Percentiles rank a stretch among this genome's conserved stretches.
Conservation (phyloP, 805 yeast species). For the Nakazawaea ernobii region DNA sequence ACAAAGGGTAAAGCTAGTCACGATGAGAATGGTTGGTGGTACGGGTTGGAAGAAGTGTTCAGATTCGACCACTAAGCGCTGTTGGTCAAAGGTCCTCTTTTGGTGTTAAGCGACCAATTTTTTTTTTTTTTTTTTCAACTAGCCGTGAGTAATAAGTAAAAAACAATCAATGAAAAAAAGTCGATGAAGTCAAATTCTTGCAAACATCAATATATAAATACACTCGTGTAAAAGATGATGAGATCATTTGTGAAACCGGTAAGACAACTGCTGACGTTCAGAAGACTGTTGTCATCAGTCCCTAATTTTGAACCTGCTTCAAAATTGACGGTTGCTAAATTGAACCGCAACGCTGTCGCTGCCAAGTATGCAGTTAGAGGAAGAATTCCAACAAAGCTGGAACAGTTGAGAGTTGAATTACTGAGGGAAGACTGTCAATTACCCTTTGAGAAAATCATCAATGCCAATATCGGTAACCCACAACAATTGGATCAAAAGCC, state of each 20-base stretch:
- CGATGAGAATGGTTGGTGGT: conserved; percentile 36
- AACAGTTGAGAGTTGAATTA: conserved; percentile 62
- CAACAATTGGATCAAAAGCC: conserved; percentile 96
- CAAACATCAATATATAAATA: too few relatives aligned
- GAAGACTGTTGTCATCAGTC: conserved; percentile 4
- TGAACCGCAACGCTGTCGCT: conserved; percentile 68
- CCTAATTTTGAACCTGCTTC: conserved; percentile 24
- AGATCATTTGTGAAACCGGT: neutral
- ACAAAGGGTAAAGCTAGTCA: conserved; percentile 29
- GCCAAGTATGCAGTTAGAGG: conserved; percentile 98
- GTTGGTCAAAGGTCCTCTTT: neutral
- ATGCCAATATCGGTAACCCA: conserved; percentile 96
- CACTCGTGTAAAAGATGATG: neutral
- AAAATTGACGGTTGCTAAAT: conserved; percentile 38
- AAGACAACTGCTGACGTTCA: neutral
- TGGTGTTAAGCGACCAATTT: neutral
- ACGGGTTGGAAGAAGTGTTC: conserved; percentile 30
- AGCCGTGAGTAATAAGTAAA: too few relatives aligned
- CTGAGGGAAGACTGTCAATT: conserved; percentile 50
- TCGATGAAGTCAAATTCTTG: too few relatives aligned
- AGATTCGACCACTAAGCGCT: conserved; percentile 21
- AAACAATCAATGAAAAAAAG: too few relatives aligned
- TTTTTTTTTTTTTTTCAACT: too few relatives aligned
- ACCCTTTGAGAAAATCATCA: conserved; percentile 75
- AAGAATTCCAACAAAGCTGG: conserved; percentile 88